phyloP scores from a whole-genome alignment of 108 stramenopile species.

The Cyclostephanos invisitatus region DNA sequence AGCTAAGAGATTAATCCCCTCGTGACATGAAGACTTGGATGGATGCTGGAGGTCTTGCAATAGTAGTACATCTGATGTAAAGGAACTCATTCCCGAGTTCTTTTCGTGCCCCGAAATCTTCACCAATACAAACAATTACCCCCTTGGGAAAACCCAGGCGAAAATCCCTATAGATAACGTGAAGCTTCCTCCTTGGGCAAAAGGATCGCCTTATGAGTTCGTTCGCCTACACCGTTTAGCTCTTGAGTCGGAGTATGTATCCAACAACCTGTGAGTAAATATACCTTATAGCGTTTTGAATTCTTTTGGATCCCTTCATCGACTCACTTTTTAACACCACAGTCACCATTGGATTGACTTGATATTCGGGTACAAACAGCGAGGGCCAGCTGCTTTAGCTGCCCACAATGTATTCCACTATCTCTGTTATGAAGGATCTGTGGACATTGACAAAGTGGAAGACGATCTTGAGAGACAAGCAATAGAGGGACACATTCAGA shows the following conservation, averaged over 20 bases:
- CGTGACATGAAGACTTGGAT: constrained; percentile 40
- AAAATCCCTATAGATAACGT: constrained; percentile 79
- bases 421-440: constrained; percentile 96
- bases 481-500: constrained; percentile 92
- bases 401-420: constrained; percentile 95
- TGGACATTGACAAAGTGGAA: constrained; percentile 91
- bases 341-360: constrained; percentile 94
- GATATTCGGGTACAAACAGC: constrained; percentile 95
- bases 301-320: too few species aligned
- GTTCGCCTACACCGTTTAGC: constrained; percentile 90
- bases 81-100: constrained; percentile 95
- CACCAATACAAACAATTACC: constrained; percentile 83
- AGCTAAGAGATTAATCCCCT: background rate
- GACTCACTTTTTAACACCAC: too few species aligned
- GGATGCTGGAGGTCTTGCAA: constrained; percentile 76
- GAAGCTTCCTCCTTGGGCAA: constrained; percentile 96
- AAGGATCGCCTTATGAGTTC: constrained; percentile 90
- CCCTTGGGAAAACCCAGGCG: constrained; percentile 86
- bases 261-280: constrained; percentile 55
- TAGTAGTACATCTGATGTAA: constrained; percentile 85
- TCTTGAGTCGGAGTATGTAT: constrained; percentile 93
- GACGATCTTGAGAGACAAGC: constrained; percentile 84
- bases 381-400: constrained; percentile 77
- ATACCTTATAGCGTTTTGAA: too few species aligned
- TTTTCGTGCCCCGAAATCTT: constrained; percentile 90